These are phyloP conservation scores for Pichia scutulata DNA, from an alignment of 805 yeast genomes.

Conservation along the genomic window DNA sequence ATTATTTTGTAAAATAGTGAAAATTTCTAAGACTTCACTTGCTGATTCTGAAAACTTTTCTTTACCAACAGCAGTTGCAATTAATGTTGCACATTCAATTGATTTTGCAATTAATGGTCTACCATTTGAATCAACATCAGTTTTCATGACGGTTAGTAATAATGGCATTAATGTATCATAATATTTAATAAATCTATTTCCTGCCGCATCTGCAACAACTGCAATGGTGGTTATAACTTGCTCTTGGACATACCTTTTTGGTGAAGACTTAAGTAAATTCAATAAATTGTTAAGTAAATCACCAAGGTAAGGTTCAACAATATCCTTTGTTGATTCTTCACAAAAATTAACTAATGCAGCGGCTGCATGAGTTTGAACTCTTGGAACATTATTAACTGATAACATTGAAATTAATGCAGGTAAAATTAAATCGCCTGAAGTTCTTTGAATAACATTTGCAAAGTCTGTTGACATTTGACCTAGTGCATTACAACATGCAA, in stretches of 20 bases:
- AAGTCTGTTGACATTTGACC: slow-evolving; percentile 98
- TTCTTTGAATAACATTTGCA: slow-evolving; percentile 79
- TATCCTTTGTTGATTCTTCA: slow-evolving; percentile 83
- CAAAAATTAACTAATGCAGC: slow-evolving; percentile 95
- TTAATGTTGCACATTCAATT: slow-evolving; percentile 90
- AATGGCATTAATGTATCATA: slow-evolving; percentile 93
- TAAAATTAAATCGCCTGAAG: slow-evolving; percentile 68
- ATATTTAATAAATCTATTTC: slow-evolving; percentile 77
- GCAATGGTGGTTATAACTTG: slow-evolving; percentile 96
- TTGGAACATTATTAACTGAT: slow-evolving; percentile 63
- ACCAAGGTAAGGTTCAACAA: slow-evolving; percentile 89
- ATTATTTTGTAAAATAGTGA: slow-evolving; percentile 59
- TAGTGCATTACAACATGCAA: slow-evolving; percentile 92
- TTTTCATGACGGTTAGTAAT: slow-evolving; percentile 64
- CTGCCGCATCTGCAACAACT: slow-evolving; percentile 94
- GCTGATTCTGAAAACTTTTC: slow-evolving; percentile 77
- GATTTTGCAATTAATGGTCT: slow-evolving; percentile 83
- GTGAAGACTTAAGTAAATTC: slow-evolving; percentile 63
- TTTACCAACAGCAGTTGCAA: slow-evolving; percentile 91
- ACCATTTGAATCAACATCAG: slow-evolving; percentile 74
- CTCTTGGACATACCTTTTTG: slow-evolving; percentile 91
- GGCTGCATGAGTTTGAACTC: slow-evolving; percentile 98
- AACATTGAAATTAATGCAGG: slow-evolving; percentile 86
- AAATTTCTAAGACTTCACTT: slow-evolving; percentile 61
- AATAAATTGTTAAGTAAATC: slow-evolving; percentile 66